These are phyloP conservation scores for Nymphaea thermarum DNA, from an alignment of 164 flowering plant species.

Conservation along the genomic window DNA sequence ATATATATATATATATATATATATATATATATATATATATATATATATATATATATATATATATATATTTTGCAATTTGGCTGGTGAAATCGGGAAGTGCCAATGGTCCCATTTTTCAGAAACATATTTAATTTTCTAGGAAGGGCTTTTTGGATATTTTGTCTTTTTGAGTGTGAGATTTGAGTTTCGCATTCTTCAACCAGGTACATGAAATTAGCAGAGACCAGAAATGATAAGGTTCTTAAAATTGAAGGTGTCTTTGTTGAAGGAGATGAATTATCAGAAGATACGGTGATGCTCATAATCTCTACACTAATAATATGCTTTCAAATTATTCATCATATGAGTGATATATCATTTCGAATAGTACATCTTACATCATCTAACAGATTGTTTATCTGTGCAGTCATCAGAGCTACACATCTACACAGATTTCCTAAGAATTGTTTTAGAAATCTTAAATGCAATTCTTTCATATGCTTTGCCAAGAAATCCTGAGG, in stretches of 20 bases:
- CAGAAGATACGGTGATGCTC: slow-evolving; percentile 45
- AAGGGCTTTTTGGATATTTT: no score
- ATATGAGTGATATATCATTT: no score
- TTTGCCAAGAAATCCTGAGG: slow-evolving; percentile 92
- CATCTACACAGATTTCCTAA: slow-evolving; percentile 81
- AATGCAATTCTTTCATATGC: slow-evolving; percentile 92
- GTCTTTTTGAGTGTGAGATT: background rate
- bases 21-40: no score
- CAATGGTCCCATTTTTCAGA: background rate
- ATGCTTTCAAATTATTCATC: no score
- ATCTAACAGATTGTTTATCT: slow-evolving; percentile 7
- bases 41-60: no score
- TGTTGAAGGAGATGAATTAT: slow-evolving; percentile 25
- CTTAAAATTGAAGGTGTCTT: slow-evolving; percentile 23
- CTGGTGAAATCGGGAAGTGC: background rate
- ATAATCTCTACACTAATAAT: no score
- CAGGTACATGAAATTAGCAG: slow-evolving; percentile 71
- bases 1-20: no score
- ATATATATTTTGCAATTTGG: background rate
- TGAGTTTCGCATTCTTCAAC: slow-evolving; percentile 4
- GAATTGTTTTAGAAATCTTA: slow-evolving; percentile 86
- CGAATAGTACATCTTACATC: background rate
- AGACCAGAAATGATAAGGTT: slow-evolving; percentile 38
- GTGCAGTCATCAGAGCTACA: slow-evolving; percentile 84
- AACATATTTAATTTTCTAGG: no score